Percentiles rank a stretch among this genome's conserved stretches.
These are phyloP conservation scores for Pseudogymnoascus sp. DNA, from an alignment of 2,329 filamentous ascomycete species.

Conservation along the genomic window DNA sequence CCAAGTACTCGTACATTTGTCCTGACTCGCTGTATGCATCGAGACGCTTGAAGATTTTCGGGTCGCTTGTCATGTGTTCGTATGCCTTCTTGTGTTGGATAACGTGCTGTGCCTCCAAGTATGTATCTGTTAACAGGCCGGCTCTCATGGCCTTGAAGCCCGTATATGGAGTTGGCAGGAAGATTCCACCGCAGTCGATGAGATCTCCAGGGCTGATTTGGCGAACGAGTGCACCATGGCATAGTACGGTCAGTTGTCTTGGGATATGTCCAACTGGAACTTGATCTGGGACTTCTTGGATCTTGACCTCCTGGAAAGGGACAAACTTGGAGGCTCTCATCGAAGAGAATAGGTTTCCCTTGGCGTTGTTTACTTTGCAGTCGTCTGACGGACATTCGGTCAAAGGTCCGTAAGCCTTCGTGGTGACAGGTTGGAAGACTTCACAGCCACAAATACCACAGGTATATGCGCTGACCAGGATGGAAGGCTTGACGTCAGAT, in stretches of 20 bases:
- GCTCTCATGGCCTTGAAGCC: slow-evolving; percentile 96
- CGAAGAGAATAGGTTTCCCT: slow-evolving; percentile 87
- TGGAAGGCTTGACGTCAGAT: slow-evolving; percentile 93
- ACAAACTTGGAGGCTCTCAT: slow-evolving; percentile 95
- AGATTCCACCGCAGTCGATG: slow-evolving; percentile 89
- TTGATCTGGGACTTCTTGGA: slow-evolving; percentile 98
- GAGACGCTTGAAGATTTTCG: slow-evolving; percentile 71
- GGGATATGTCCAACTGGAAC: slow-evolving; percentile 97
- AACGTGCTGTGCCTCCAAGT: slow-evolving; percentile 88
- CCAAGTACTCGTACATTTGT: slow-evolving; percentile 90
- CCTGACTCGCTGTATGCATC: slow-evolving; percentile 77
- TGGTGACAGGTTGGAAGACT: slow-evolving; percentile 91
- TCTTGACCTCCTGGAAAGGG: slow-evolving; percentile 96
- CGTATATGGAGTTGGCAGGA: slow-evolving; percentile 96
- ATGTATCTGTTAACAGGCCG: slow-evolving; percentile 93
- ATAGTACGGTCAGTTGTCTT: slow-evolving; percentile 79
- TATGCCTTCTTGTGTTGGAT: slow-evolving; percentile 98
- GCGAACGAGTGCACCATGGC: slow-evolving; percentile 76
- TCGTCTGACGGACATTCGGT: slow-evolving; percentile 82
- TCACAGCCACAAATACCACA: slow-evolving; percentile 95
- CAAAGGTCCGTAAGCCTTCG: slow-evolving; percentile 84
- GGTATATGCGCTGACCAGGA: slow-evolving; percentile 97
- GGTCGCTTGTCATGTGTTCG: slow-evolving; percentile 80
- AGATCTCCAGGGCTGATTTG: slow-evolving; percentile 90
- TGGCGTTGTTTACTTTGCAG: slow-evolving; percentile 82